phyloP scores from a whole-genome alignment of 345 rosid genomes.

The Camelina sativa region DNA sequence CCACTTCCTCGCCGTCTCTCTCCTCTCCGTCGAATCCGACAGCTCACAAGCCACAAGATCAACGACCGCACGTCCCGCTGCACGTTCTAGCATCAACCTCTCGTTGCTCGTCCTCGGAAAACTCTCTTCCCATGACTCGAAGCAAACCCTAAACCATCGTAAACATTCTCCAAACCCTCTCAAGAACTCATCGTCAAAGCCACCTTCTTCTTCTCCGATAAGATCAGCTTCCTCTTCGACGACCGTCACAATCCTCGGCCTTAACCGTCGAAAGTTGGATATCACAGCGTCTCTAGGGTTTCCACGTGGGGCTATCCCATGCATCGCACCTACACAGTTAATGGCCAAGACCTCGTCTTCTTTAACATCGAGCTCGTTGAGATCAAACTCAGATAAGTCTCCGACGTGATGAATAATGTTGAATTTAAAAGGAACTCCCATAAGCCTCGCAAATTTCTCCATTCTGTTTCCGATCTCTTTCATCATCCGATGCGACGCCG shows the following conservation, averaged over 20 bases:
- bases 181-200: slow-evolving; percentile 58
- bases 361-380: slow-evolving; percentile 54
- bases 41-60: slow-evolving; percentile 83
- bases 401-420: slow-evolving; percentile 76
- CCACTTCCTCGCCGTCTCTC: slow-evolving; percentile 87
- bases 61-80: slow-evolving; percentile 73
- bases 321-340: slow-evolving; percentile 73
- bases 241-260: slow-evolving; percentile 75
- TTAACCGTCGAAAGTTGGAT: slow-evolving; percentile 61
- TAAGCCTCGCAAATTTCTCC: slow-evolving; percentile 95
- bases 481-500: slow-evolving; percentile 69
- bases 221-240: slow-evolving; percentile 98
- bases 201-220: slow-evolving; percentile 52
- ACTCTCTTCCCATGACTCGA: slow-evolving; percentile 80
- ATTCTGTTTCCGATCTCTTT: slow-evolving; percentile 86
- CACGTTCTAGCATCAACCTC: slow-evolving; percentile 81
- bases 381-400: slow-evolving; percentile 69
- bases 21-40: slow-evolving; percentile 64
- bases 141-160: slow-evolving; percentile 92
- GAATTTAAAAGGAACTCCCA: slow-evolving; percentile 98
- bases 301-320: slow-evolving; percentile 55
- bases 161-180: slow-evolving; percentile 74
- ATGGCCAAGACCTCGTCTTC: slow-evolving; percentile 82
- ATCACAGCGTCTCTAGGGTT: slow-evolving; percentile 67
- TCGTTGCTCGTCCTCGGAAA: slow-evolving; percentile 82